These are phyloP conservation scores for Phoenix dactylifera DNA, from an alignment of 176 grass and related monocot genomes.

Conservation along the genomic window DNA sequence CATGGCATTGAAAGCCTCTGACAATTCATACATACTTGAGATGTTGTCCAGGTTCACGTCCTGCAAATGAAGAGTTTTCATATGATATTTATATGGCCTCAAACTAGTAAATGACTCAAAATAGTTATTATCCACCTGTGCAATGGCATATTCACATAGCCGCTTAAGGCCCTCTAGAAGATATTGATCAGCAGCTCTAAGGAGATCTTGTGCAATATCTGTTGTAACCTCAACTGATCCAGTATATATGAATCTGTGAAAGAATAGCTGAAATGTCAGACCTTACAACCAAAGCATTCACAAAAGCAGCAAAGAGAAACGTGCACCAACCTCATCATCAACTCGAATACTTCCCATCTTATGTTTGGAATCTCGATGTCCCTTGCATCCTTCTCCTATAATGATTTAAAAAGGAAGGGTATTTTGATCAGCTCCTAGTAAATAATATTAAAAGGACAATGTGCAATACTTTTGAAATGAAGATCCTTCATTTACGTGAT, in stretches of 20 bases:
- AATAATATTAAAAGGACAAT: no score
- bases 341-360: conserved; percentile 82
- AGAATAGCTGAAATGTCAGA: conserved; percentile 9
- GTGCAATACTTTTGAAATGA: no score
- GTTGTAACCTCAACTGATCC: conserved; percentile 72
- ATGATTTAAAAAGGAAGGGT: no score
- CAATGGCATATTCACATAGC: conserved; percentile 89
- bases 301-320: neutral
- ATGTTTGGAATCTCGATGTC: conserved; percentile 99
- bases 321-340: conserved; percentile 86
- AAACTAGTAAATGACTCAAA: no score
- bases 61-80: conserved; percentile 29
- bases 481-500: no score
- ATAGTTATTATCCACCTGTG: conserved; percentile 46
- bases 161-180: conserved; percentile 92
- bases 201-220: conserved; percentile 79
- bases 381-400: conserved; percentile 94
- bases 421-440: no score
- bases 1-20: conserved; percentile 85
- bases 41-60: conserved; percentile 85
- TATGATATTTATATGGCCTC: no score
- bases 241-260: conserved; percentile 96
- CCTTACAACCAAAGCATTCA: neutral
- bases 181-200: conserved; percentile 96
- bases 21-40: conserved; percentile 90